A percentile compares a stretch with the other conserved stretches of the same genome.
Evolutionary conservation across 176 grass and related monocot genomes (phyloP).

Genomic region (Tuctoria greenei): DNA sequence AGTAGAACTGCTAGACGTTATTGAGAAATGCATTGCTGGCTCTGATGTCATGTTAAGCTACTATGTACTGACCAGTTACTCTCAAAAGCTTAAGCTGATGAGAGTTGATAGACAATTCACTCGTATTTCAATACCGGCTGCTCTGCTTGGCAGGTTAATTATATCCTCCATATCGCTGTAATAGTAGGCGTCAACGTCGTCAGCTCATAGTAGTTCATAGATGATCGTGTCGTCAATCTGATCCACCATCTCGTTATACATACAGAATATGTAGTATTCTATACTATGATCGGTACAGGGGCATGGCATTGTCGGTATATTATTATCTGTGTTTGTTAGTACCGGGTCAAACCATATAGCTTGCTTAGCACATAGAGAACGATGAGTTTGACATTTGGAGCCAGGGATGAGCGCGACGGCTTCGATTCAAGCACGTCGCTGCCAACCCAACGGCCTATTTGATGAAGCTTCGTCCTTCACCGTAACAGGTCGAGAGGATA

Average conservation of each 20-base stretch:
- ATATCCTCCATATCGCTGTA: not conserved
- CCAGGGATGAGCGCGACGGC: not conserved
- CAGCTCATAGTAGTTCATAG: constrained; percentile 1
- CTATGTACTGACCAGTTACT: no score
- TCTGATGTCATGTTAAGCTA: no score
- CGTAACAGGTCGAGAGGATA: not conserved
- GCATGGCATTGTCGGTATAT: constrained; percentile 24
- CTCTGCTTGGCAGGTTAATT: not conserved
- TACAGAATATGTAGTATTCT: not conserved
- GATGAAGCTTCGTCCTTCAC: not conserved
- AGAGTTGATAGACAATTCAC: no score
- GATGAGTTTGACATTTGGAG: constrained; percentile 44
- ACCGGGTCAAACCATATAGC: constrained; percentile 28
- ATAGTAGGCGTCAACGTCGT: constrained; percentile 5
- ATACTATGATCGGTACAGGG: not conserved
- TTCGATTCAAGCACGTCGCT: not conserved
- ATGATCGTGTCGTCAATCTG: constrained; percentile 38
- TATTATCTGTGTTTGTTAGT: not conserved
- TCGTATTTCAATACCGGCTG: no score
- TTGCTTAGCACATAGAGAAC: constrained; percentile 11
- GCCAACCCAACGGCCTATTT: constrained; percentile 5
- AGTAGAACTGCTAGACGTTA: no score
- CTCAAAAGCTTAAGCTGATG: no score
- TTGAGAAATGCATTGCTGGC: no score
- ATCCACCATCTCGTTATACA: constrained; percentile 1